These are phyloP conservation scores for Botrytis fragariae DNA, from an alignment of 2,329 filamentous ascomycete genomes.

Conservation along the genomic window DNA sequence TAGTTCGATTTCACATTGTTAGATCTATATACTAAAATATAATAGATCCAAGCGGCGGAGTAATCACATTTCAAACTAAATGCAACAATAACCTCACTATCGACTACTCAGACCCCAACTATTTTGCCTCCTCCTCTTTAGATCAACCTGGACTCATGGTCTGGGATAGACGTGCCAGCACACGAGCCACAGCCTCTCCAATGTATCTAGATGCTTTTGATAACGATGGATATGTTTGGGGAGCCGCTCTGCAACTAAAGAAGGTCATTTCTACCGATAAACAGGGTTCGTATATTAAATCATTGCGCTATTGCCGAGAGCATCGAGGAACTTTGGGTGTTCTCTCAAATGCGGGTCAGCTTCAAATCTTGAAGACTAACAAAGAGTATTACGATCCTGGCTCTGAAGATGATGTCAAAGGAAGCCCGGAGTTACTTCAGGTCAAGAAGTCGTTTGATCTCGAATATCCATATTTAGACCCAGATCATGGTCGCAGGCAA, in stretches of 20 bases:
- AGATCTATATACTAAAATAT: conserved; percentile 17
- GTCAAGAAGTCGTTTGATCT: conserved; percentile 60
- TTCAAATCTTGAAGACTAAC: conserved; percentile 59
- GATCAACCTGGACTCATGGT: conserved; percentile 73
- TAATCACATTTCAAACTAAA: conserved; percentile 61
- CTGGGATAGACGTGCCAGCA: conserved; percentile 71
- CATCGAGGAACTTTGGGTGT: conserved; percentile 60
- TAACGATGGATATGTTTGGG: conserved; percentile 61
- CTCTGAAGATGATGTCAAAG: conserved; percentile 46
- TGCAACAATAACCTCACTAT: conserved; percentile 73
- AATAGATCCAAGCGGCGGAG: conserved; percentile 50
- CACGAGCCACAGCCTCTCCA: conserved; percentile 51
- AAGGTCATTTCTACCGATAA: conserved; percentile 54
- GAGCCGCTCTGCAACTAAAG: conserved; percentile 57
- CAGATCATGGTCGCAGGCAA: conserved; percentile 45
- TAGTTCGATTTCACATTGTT: conserved; percentile 28
- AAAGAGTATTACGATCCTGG: conserved; percentile 50
- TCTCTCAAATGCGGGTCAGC: conserved; percentile 60
- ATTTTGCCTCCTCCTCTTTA: conserved; percentile 76
- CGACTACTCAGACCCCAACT: conserved; percentile 77
- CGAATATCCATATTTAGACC: conserved; percentile 55
- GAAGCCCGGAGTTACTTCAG: conserved; percentile 57
- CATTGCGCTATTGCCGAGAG: conserved; percentile 61
- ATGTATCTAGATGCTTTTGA: conserved; percentile 58
- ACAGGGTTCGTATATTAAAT: conserved; percentile 56